Base-by-base conservation (phyloP, 139 green algal species). In the Raphidocelis subcapitata region DNA sequence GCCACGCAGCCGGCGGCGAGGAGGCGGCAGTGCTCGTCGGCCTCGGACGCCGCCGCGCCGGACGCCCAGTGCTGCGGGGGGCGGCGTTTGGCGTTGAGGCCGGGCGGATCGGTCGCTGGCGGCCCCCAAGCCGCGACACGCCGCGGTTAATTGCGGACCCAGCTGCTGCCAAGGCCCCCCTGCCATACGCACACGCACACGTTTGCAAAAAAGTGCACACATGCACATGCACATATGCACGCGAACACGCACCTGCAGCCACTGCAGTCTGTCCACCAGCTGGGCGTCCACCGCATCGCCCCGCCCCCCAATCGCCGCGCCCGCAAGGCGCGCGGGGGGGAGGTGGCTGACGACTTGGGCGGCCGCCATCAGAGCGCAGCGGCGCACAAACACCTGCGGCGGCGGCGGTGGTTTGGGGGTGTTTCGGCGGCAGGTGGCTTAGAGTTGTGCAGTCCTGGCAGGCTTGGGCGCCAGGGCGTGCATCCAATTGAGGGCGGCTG, bases 371-470 rank as follows among this genome's bases (percentile, higher is more conserved):
- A 95, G 79, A 2, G 88, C 84, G 1, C 79, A 79, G 0, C 90
- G 83, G 1, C 89, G 76, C 32, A 95, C 89, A 62, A 76, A 92
- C 23, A 84, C 83, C 79, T 95, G 79, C 29, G 73, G 56, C 14
- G 52, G 24, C 1, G n/a, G 33, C 20, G 55, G 24, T 4, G 21
- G 24, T 54, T 16, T 4, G 2, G 36, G 16, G 44, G 67, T 0
- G 41, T 3, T 52, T 32, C 21, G 26, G 29, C 18, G 12, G 16
- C 1, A 55, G 12, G 18, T 23, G 16, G 15, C 33, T 55, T 14
- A 23, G 35, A 1, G 1, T 61, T 24, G 14, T 32, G 26, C 47
- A 51, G 29, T n/a, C n/a, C n/a, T n/a, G n/a, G n/a, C n/a, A n/a
- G n/a, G n/a, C n/a, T n/a, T n/a, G n/a, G n/a, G n/a, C n/a, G n/a